Evolutionary conservation across 2,329 filamentous ascomycete species (phyloP), one percentile per base, ranked within the genome.

Genomic region (Colletotrichum sp.): DNA sequence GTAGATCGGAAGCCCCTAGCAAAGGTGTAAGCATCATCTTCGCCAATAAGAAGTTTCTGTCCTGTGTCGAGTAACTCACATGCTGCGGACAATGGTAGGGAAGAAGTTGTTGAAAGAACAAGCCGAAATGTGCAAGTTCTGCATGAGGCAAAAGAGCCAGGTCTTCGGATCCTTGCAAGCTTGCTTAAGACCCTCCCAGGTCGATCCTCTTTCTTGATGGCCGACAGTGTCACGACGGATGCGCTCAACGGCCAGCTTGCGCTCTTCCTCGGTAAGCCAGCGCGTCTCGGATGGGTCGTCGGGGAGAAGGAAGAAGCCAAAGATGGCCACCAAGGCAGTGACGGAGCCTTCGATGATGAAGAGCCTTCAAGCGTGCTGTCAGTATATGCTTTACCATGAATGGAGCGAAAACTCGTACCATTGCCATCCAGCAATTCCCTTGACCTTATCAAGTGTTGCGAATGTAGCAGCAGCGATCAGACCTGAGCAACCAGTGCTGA

Each of bases 291-390:
- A 74, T 21, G 67, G 77, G 74, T 86, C 84, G 63, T 85, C 84
- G 4, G 85, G 82, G 1, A 84, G 80, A 52, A 83, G 79, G 77
- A 86, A 86, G 34, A 86, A 83, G 7, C 84, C 84, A 8, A 84
- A 85, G 0, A 86, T 81, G 12, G 85, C 82, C 14, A 83, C 83
- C 32, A 86, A 85, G 8, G 77, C 84, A 6, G 83, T 85, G 12
- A 86, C 81, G 30, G 84, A 71, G 18, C 77, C 78, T 55, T 86
- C 75, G 12, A 77, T 77, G 26, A 77, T 71, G 24, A 71, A 55
- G 12, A 76, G 63, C 74, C 71, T 74, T n/a, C 7, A 1, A 18
- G 3, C 2, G 1, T 16, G 8, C 32, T 16, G 9, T 66, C 14
- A 48, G 36, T 7, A 16, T 36, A 1, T 26, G 6, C 8, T 32